Evolutionary conservation across 352 stramenopile genomes (phyloP), one percentile per base, ranked within the genome.

Genomic region (Phytophthora litchii): DNA sequence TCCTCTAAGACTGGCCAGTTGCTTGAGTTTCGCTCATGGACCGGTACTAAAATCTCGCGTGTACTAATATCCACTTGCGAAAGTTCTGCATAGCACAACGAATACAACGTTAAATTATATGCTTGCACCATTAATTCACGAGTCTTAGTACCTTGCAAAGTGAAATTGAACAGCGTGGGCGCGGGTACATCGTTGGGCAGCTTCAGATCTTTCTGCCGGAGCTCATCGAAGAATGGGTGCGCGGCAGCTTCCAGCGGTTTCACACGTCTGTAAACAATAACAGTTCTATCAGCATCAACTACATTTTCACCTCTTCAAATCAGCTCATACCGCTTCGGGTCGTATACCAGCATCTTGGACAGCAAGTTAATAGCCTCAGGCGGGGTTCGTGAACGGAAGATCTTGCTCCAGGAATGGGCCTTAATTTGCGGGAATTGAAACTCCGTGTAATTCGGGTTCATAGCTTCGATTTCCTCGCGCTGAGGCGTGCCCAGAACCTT

Each of bases 351-450:
- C 77, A 99, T 99, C 50, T 95, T 93, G 43, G 87, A 87, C 32
- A 99, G 95, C 70, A 99, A 87, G 50, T 99, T 96, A 69, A 99
- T 98, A 16, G 97, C 97, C 58, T 99, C 92, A 17, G 97, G 89
- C 7, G 95, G 94, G 48, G 92, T 98, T 67, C 96, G 94, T 55
- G 88, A 98, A 34, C 92, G 92, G 60, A 98, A 98, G 49, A 99
- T 96, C 72, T 99, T 98, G 64, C 94, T 95, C 96, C 96, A 99
- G 51, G 97, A 97, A 69, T 98, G 97, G 14, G 93, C 96, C 70
- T 98, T 97, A 82, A 99, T 99, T 66, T 99, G 96, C 21, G 98
- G 98, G 69, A 99, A 99, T 74, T 99, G 98, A 72, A 99, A 99
- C 76, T 99, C 97, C 35, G 97, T 99, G 76, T 99, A 99, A 72